phyloP scores from a whole-genome alignment of 1,284 basidiomycete genomes.

The Rhizoctonia solani region DNA sequence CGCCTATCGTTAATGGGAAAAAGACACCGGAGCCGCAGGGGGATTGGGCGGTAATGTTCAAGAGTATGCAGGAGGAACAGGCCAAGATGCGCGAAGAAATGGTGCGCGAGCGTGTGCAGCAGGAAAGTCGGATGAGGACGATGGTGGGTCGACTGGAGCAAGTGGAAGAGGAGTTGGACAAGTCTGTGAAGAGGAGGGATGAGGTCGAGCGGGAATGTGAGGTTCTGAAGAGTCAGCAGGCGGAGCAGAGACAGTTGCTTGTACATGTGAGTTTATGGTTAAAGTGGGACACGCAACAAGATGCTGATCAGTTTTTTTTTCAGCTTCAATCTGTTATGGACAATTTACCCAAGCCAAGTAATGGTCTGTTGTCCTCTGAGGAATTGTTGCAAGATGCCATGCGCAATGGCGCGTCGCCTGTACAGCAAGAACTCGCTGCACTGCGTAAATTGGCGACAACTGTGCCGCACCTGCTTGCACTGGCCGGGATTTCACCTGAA shows the following conservation, averaged over 20 bases:
- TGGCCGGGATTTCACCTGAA: not conserved
- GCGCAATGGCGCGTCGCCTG: not conserved
- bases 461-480: constrained; percentile 5
- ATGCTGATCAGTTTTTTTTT: not conserved
- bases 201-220: not conserved
- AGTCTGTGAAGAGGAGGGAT: not conserved
- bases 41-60: no score
- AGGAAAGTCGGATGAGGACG: no score
- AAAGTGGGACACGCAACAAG: not conserved
- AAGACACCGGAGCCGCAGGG: no score
- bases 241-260: not conserved
- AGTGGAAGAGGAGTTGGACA: no score
- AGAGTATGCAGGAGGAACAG: no score
- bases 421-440: not conserved
- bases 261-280: not conserved
- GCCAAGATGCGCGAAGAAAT: no score
- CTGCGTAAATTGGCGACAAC: not conserved
- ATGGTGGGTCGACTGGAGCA: no score
- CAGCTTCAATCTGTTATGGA: constrained; percentile 18
- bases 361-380: not conserved
- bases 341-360: not conserved
- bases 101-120: no score
- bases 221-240: not conserved
- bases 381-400: not conserved
- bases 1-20: no score